phyloP scores from a whole-genome alignment of 306 rosid species.

The Echinosophora koreensis region DNA sequence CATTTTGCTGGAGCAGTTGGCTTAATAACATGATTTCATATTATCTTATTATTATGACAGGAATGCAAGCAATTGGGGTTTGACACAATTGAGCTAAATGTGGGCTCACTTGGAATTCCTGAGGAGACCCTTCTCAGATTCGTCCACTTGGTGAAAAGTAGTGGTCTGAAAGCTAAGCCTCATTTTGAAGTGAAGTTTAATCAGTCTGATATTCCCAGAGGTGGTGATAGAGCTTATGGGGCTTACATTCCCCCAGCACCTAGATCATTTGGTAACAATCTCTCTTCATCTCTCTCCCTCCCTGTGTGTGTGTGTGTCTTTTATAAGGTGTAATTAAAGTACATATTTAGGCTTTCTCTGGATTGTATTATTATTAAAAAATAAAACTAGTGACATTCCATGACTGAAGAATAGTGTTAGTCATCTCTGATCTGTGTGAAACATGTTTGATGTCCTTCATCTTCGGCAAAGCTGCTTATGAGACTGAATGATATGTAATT shows the following conservation, averaged over 20 bases:
- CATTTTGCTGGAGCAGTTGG: background rate
- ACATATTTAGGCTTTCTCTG: conserved; percentile 11
- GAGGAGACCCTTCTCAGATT: conserved; percentile 86
- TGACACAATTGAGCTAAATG: conserved; percentile 84
- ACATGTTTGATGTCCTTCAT: conserved; percentile 1
- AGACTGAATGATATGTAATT: conserved; percentile 3
- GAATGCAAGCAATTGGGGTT: conserved; percentile 92
- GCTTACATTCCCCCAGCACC: conserved; percentile 76
- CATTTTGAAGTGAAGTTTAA: conserved; percentile 78
- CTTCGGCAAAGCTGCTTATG: background rate
- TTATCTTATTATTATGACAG: conserved; percentile 46
- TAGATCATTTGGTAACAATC: conserved; percentile 71
- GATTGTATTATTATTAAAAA: conserved; percentile 4
- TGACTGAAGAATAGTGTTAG: background rate
- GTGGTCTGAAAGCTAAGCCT: conserved; percentile 81
- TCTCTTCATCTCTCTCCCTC: background rate
- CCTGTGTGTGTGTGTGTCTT: background rate
- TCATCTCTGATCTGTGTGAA: background rate
- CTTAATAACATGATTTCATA: conserved; percentile 2
- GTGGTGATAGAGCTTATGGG: conserved; percentile 81
- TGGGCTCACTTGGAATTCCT: conserved; percentile 73
- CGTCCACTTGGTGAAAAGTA: conserved; percentile 80
- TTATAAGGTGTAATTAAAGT: conserved; percentile 1
- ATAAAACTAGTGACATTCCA: background rate
- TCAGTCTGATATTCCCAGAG: conserved; percentile 78